Evolutionary conservation across 2,329 filamentous ascomycete species (phyloP), one percentile per base, ranked within the genome.

Genomic region (Pyrenochaeta sp.): DNA sequence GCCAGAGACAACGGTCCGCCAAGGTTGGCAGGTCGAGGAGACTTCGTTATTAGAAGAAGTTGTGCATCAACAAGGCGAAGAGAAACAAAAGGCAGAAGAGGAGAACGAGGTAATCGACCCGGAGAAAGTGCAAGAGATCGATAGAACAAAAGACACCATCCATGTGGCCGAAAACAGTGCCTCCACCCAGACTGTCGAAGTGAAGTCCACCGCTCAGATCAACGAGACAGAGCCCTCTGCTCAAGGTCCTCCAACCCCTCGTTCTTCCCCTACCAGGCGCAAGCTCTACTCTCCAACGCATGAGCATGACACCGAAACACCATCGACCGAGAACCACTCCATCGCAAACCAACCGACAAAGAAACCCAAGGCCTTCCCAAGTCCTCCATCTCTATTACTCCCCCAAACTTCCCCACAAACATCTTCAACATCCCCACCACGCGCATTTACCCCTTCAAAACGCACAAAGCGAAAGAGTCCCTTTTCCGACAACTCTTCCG

Each of bases 21-120:
- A 30, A n/a, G 32, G 34, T 19, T 52, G 50, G 50, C 2, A 28
- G 2, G 32, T 15, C 13, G 50, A 46, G 50, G 42, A 22, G 7
- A 15, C 45, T 27, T 42, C 25, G 50, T 28, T 52, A 32, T 22
- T 52, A 2, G 42, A 52, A 22, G 42, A 44, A 12, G 22, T 44
- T 5, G 28, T 30, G 28, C 40, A 44, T 27, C 19, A 44, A 15
- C 25, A 44, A 44, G 25, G 9, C 5, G 28, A 30, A 5, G 28
- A 30, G 28, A 30, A 5, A 30, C 5, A 25, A 8, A 8, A 25
- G 40, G 25, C 8, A 28, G 40, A 44, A 15, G 40, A 44, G 36
- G 15, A 39, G 36, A n/a, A 39, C 4, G 15, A n/a, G 13, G 36
- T 6, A 19, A 19, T 13, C 2, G 36, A 3, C 2, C 4, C 9